Evolutionary conservation across 2,329 filamentous ascomycete species (phyloP), one percentile per base, ranked within the genome.

Genomic region (Fusarium lateritium): DNA sequence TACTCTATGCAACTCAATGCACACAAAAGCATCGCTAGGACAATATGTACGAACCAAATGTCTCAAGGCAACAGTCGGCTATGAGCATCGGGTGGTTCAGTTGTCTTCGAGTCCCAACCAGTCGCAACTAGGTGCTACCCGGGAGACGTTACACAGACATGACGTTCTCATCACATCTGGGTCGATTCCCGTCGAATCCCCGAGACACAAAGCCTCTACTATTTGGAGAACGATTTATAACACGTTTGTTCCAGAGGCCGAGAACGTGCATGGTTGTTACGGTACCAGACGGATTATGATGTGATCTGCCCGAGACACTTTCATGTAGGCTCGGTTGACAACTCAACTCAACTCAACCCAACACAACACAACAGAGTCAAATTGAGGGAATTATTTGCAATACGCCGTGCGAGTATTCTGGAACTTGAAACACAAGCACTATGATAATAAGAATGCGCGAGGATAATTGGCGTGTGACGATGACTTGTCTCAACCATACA

Each of bases 51-150:
- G 21, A 53, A 39, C 26, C 28, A 33, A 34, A 36, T 13, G 17
- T 46, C 33, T 26, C 24, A 42, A 65, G 33, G 36, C 45, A 68
- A 36, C 38, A 33, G 40, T 65, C 50, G 38, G 45, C 45, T 50
- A 59, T 36, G 42, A 40, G 21, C 24, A 52, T 43, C 10, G 10
- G 42, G 36, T 56, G 59, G 36, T 53, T 61, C 49, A 50, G 42
- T 44, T 55, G 45, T 65, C 28, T 52, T 55, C 39, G 40, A 55
- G 43, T 45, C 38, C 5, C 49, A 62, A 39, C 67, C 64, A 73
- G 62, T 65, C 61, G 61, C 54, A 54, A 50, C 44, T 56, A 42
- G 14, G 68, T 71, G 60, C 58, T 62, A 73, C 71, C 56, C 59
- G 53, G 59, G 49, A 58, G 44, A 43, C 42, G 60, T 73, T 63